Base-by-base conservation (phyloP, 2,329 filamentous ascomycete genomes). In the Penicillium sp. region DNA sequence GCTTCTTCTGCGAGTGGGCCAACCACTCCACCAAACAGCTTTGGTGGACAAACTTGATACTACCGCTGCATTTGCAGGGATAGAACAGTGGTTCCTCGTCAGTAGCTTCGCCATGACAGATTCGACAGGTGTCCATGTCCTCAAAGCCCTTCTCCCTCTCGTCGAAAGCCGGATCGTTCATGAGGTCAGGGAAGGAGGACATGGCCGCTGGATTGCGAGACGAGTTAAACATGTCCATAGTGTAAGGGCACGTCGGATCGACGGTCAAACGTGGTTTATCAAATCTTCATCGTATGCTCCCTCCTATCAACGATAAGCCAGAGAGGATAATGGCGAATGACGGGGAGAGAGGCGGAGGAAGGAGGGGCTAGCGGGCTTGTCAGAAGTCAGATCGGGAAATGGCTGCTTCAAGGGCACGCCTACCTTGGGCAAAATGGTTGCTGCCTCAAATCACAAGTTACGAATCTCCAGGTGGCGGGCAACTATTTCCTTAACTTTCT, bases 21-120 rank as follows among this genome's bases (percentile, higher is more conserved):
- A 98, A 79, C 93, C 93, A 98, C 72, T 97, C 91, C 87, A 98
- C 95, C 72, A 98, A 75, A 69, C 93, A 98, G 68, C 95, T 88
- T 72, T 98, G 93, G 70, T 98, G 93, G 54, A 98, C 93, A 65
- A 87, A 95, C 75, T 95, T 96, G 75, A 98, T 98, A 73, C 92
- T 97, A 49, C 93, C 93, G 66, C 89, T 96, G 76, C 93, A 98
- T 77, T 96, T 96, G 84, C 93, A 98, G 5, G 93, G 93, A 67
- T 95, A 93, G 76, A 95, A 98, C 33, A 98, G 80, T 51, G 89
- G 90, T 66, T 97, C 93, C 3, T 88, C 81, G 3, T 79, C 71
- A 1, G 87, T 88, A 47, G 82, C 89, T 71, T 98, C 95, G 45
- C 89, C 89, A 60, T 95, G 83, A 72, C 93, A 98, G 77, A 98